Evolutionary conservation across 2,329 filamentous ascomycete genomes (phyloP), one percentile per base, ranked within the genome.

Genomic region (Chrysosphaeria jannelii): DNA sequence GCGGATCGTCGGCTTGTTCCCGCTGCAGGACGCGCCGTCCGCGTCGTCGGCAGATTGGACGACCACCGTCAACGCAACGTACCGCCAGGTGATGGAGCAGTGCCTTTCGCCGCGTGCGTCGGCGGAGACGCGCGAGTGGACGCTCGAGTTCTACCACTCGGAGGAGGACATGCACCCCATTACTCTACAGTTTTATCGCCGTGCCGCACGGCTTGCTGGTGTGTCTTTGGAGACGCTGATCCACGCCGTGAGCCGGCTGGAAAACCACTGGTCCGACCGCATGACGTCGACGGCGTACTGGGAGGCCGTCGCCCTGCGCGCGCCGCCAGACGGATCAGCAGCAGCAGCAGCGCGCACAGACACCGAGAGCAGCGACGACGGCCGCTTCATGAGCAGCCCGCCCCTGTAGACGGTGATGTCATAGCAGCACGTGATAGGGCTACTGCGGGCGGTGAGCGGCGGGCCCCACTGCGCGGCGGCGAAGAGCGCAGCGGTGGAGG

Each of bases 101-200:
- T 31, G 28, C 11, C 23, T 31, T 5, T 23, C 24, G 5, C 10
- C 19, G 5, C 19, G 8, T 26, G 13, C 3, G 6, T 16, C 5
- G 13, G n/a, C n/a, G n/a, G n/a, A n/a, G n/a, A n/a, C n/a, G n/a
- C n/a, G n/a, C n/a, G n/a, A n/a, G n/a, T n/a, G n/a, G n/a, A n/a
- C n/a, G n/a, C 12, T 49, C 27, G 35, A 34, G 17, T 29, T 37
- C 4, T 48, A 44, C 30, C 41, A 43, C 10, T 40, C 27, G 5
- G 34, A 41, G n/a, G 39, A 43, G 4, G 48, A 56, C 6, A 37
- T 57, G 14, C 41, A 47, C n/a, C n/a, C n/a, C n/a, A n/a, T n/a
- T n/a, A n/a, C n/a, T n/a, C n/a, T n/a, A n/a, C n/a, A n/a, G n/a
- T n/a, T n/a, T n/a, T n/a, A n/a, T n/a, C n/a, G n/a, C 14, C 13